Percentiles rank a stretch among this genome's conserved stretches.
phyloP scores from a whole-genome alignment of 2,329 filamentous ascomycete genomes.

The Xylaria sp. region DNA sequence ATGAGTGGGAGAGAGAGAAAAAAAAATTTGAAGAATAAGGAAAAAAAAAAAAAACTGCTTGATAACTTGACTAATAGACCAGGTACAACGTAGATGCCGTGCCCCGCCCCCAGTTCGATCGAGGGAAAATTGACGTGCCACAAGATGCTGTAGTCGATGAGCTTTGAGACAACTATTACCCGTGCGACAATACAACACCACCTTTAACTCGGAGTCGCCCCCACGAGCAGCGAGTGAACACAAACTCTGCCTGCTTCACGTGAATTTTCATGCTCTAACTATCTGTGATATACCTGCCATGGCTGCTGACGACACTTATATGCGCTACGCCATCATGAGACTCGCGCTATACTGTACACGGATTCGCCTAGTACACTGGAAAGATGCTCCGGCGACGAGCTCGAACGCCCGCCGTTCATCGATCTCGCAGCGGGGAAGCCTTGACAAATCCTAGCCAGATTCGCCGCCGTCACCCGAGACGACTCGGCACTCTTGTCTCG shows the following conservation, averaged over 20 bases:
- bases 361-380: not conserved
- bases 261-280: slow-evolving; percentile 16
- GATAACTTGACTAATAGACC: slow-evolving; percentile 11
- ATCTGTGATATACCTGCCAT: slow-evolving; percentile 21
- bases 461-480: slow-evolving; percentile 42
- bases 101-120: slow-evolving; percentile 32
- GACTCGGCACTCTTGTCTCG: slow-evolving; percentile 38
- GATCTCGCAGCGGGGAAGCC: slow-evolving; percentile 22
- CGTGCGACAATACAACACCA: slow-evolving; percentile 36
- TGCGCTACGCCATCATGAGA: slow-evolving; percentile 19
- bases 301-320: slow-evolving; percentile 26
- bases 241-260: slow-evolving; percentile 4
- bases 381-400: slow-evolving; percentile 1
- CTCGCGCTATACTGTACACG: slow-evolving; percentile 9
- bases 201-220: slow-evolving; percentile 24
- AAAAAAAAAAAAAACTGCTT: not conserved
- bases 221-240: slow-evolving; percentile 4
- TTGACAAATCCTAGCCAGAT: slow-evolving; percentile 34
- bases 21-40: not conserved
- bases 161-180: slow-evolving; percentile 30
- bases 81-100: slow-evolving; percentile 8
- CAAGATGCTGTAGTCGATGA: slow-evolving; percentile 36
- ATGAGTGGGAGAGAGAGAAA: slow-evolving; percentile 22
- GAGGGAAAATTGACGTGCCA: slow-evolving; percentile 30
- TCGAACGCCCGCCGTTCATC: slow-evolving; percentile 21